Percentiles rank a stretch among this genome's conserved stretches.
Evolutionary conservation across 2,329 filamentous ascomycete species (phyloP).

Genomic region (Waltergamsia citrina): DNA sequence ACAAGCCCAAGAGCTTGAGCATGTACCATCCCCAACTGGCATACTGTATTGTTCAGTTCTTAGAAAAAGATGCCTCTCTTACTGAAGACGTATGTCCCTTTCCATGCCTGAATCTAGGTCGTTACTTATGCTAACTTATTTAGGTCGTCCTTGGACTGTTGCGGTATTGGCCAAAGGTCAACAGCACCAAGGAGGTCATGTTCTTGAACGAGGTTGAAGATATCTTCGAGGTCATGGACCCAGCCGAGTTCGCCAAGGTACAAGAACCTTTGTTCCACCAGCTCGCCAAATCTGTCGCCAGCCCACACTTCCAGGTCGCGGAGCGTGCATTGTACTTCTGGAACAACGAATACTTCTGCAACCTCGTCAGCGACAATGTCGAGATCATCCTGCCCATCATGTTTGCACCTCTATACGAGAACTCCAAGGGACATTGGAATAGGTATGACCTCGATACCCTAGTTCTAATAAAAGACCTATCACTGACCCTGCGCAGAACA

Average conservation of each 20-base stretch:
- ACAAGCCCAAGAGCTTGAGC: constrained; percentile 98
- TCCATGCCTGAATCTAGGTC: neutral
- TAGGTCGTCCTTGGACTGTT: constrained; percentile 89
- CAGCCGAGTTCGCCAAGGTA: constrained; percentile 95
- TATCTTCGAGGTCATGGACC: constrained; percentile 99
- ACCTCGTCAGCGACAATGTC: constrained; percentile 96
- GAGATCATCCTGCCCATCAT: constrained; percentile 98
- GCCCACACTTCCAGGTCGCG: constrained; percentile 97
- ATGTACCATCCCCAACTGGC: constrained; percentile 99
- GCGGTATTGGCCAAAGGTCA: constrained; percentile 98
- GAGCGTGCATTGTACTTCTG: constrained; percentile 97
- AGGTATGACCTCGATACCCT: constrained; percentile 47
- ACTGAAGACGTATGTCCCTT: constrained; percentile 71
- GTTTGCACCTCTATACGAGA: constrained; percentile 97
- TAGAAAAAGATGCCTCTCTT: constrained; percentile 93
- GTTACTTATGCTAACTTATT: constrained; percentile 5
- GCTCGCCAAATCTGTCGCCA: constrained; percentile 93
- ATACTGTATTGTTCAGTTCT: constrained; percentile 97
- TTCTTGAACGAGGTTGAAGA: constrained; percentile 98
- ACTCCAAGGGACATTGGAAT: constrained; percentile 99
- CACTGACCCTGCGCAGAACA: constrained; percentile 50
- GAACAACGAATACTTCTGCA: constrained; percentile 99
- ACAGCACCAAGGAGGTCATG: constrained; percentile 99
- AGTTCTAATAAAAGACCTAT: neutral
- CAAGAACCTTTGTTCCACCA: constrained; percentile 97